Evolutionary conservation across 78 protist genomes (phyloP).

Genomic region (Cavenderia fasciculata): DNA sequence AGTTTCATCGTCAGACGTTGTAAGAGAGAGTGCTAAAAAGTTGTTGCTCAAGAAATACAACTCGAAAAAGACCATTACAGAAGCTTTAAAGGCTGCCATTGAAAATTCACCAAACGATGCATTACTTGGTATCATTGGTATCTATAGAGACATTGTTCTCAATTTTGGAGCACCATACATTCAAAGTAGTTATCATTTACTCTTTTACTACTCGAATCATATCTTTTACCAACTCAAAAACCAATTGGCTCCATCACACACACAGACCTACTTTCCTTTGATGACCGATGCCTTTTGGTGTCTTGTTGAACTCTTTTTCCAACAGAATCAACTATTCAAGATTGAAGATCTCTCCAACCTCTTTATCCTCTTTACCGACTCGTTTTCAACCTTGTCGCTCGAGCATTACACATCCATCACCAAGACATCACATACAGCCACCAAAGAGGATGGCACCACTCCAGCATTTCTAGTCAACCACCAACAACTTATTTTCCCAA

Average conservation of each 20-base stretch:
- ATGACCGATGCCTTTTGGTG: conserved; percentile 44
- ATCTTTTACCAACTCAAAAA: neutral
- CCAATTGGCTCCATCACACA: neutral
- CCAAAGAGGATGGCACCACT: too few relatives aligned
- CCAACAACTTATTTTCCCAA: neutral
- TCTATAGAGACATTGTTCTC: conserved; percentile 13
- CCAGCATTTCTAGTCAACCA: neutral
- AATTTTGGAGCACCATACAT: neutral
- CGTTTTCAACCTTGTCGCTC: neutral
- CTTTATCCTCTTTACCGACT: conserved; percentile 18
- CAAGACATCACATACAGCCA: neutral
- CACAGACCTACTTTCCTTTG: neutral
- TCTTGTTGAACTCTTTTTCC: neutral
- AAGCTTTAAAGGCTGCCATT: conserved; percentile 3
- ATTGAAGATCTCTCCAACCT: neutral
- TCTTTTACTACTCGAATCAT: conserved; percentile 46
- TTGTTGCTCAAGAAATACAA: conserved; percentile 5
- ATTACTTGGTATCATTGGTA: conserved; percentile 17
- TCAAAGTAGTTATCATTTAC: neutral
- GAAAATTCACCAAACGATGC: neutral
- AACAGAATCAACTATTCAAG: neutral
- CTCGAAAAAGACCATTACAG: conserved; percentile 9
- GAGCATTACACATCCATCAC: conserved; percentile 4
- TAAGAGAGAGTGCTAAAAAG: neutral
- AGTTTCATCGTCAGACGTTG: neutral